Evolutionary conservation across 148 eudicot genomes (phyloP).

Genomic region (Spergularia bocconei): DNA sequence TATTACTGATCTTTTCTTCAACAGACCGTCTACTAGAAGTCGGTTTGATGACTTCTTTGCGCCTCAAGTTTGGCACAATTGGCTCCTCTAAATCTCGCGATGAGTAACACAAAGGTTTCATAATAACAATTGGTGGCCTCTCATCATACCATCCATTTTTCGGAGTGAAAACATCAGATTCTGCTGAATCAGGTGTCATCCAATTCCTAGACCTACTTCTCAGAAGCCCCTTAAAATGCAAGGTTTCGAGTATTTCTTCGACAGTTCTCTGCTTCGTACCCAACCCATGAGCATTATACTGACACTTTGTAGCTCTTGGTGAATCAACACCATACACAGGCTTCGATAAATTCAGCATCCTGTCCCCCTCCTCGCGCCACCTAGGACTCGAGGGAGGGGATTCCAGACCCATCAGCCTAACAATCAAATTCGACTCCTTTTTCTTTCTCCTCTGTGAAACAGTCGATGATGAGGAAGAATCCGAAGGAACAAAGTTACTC

Average conservation of each 20-base stretch:
- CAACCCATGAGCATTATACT: conserved; percentile 25
- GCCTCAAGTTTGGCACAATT: conserved; percentile 20
- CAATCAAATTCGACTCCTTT: conserved; percentile 48
- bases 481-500: conserved; percentile 46
- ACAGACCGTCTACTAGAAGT: conserved; percentile 25
- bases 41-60: conserved; percentile 19
- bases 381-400: conserved; percentile 31
- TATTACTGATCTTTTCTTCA: conserved; percentile 3
- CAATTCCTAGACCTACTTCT: conserved; percentile 23
- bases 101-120: conserved; percentile 47
- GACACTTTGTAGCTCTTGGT: conserved; percentile 46
- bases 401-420: conserved; percentile 77
- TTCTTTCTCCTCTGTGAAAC: conserved; percentile 38
- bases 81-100: conserved; percentile 24
- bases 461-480: conserved; percentile 42
- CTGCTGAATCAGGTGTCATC: conserved; percentile 8
- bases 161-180: conserved; percentile 18
- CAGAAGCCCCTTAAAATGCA: conserved; percentile 54
- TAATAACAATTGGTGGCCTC: conserved; percentile 58
- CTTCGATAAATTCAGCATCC: conserved; percentile 31
- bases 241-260: conserved; percentile 48
- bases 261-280: conserved; percentile 41
- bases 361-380: conserved; percentile 31
- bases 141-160: conserved; percentile 26
- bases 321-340: conserved; percentile 48